Evolutionary conservation across 2,329 filamentous ascomycete species (phyloP).

Genomic region (Ceratocystiopsis brevicomis): DNA sequence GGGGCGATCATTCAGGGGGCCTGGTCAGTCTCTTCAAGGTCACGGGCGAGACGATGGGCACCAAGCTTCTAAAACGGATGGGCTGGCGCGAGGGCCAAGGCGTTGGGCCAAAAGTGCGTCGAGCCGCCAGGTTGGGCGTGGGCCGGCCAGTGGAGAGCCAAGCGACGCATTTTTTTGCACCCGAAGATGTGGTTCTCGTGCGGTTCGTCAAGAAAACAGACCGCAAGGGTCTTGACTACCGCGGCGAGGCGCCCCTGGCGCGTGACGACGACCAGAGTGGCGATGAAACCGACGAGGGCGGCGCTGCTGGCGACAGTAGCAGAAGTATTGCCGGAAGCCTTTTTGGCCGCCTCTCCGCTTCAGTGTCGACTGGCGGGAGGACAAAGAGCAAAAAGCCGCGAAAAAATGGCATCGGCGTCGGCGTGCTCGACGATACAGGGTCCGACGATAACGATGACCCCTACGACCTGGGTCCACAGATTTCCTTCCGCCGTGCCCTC

Average conservation of each 20-base stretch:
- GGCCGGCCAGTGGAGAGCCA: constrained; percentile 20
- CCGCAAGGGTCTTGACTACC: constrained; percentile 50
- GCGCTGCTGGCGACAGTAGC: constrained; percentile 10
- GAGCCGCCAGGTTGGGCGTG: constrained; percentile 49
- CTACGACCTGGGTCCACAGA: constrained; percentile 78
- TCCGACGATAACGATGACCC: constrained; percentile 81
- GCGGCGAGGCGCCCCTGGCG: constrained; percentile 34
- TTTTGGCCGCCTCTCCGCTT: constrained; percentile 2
- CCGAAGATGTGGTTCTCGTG: constrained; percentile 57
- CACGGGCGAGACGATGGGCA: constrained; percentile 68
- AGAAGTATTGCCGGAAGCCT: neutral
- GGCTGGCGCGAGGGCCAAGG: constrained; percentile 92
- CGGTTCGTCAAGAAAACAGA: constrained; percentile 45
- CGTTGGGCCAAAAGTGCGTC: constrained; percentile 67
- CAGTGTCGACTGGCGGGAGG: constrained; percentile 10
- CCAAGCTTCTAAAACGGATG: constrained; percentile 74
- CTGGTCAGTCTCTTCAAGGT: constrained; percentile 55
- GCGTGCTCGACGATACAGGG: constrained; percentile 76
- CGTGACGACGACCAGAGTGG: constrained; percentile 24
- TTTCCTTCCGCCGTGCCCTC: constrained; percentile 68
- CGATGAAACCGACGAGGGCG: constrained; percentile 25
- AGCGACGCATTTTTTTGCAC: constrained; percentile 59
- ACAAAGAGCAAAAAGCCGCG: constrained; percentile 30
- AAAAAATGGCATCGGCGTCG: constrained; percentile 54
- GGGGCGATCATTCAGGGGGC: constrained; percentile 7